phyloP scores from a whole-genome alignment of 257 asterid genomes.

The Plectranthus barbatus region DNA sequence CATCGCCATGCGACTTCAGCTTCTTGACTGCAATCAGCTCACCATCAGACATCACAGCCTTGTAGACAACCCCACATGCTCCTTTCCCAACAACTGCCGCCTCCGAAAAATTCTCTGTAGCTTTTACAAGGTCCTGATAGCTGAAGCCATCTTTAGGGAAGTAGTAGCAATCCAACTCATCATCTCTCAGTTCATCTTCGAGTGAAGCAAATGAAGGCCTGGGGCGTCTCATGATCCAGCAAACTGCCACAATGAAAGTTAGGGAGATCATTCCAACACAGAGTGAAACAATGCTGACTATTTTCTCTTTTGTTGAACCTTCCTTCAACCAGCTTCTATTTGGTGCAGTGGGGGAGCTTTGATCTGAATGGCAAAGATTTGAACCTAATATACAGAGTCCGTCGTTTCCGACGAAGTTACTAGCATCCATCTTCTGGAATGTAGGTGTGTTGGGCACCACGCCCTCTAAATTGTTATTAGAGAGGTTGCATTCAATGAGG shows the following conservation, averaged over 20 bases:
- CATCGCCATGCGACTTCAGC: conserved; percentile 51
- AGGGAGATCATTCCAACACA: conserved; percentile 48
- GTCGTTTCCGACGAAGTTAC: conserved; percentile 59
- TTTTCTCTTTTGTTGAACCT: conserved; percentile 40
- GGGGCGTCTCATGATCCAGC: conserved; percentile 42
- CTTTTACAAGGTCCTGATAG: conserved; percentile 69
- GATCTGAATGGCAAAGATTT: conserved; percentile 28
- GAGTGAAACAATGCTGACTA: conserved; percentile 46
- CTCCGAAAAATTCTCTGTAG: conserved; percentile 65
- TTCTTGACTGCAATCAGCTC: conserved; percentile 69
- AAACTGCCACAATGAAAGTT: conserved; percentile 41
- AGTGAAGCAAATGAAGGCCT: conserved; percentile 30
- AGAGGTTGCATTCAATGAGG: conserved; percentile 68
- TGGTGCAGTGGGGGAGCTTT: conserved; percentile 17
- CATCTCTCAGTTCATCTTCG: conserved; percentile 31
- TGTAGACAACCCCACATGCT: conserved; percentile 86
- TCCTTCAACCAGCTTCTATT: conserved; percentile 36
- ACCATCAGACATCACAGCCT: conserved; percentile 57
- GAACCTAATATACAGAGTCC: conserved; percentile 38
- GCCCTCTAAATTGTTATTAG: conserved; percentile 65
- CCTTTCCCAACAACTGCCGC: conserved; percentile 57
- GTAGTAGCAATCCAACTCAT: conserved; percentile 48
- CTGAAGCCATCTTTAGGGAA: conserved; percentile 62
- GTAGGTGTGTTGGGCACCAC: conserved; percentile 57
- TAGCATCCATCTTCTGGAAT: conserved; percentile 60